phyloP scores from a whole-genome alignment of 768 basidiomycete species.

The Polyporus arcularius region DNA sequence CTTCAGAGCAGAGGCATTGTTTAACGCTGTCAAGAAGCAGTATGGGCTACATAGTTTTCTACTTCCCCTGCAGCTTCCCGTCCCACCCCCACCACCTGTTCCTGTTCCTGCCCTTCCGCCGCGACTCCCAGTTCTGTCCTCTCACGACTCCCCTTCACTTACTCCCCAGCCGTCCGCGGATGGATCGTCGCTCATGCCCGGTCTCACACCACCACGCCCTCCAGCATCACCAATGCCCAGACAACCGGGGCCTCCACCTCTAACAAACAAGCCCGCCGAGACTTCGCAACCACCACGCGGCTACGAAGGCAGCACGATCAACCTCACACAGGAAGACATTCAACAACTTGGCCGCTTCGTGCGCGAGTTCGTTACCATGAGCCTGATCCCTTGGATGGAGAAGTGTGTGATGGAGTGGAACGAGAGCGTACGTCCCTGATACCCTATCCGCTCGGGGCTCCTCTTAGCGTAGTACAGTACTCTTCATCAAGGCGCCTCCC shows the following conservation, averaged over 20 bases:
- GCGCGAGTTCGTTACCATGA: conserved; percentile 87
- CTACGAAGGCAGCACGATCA: conserved; percentile 36
- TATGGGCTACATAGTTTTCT: conserved; percentile 78
- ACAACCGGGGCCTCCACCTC: conserved; percentile 11
- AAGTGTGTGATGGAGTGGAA: conserved; percentile 93
- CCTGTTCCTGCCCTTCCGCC: conserved; percentile 67
- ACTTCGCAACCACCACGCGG: not conserved
- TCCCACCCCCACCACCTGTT: conserved; percentile 59
- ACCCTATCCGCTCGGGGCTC: not conserved
- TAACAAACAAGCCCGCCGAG: conserved; percentile 3
- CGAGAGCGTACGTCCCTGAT: conserved; percentile 56
- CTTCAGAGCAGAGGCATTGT: conserved; percentile 70
- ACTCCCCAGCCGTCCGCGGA: conserved; percentile 19
- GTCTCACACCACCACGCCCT: conserved; percentile 15
- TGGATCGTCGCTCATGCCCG: not conserved
- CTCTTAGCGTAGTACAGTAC: conserved; percentile 42
- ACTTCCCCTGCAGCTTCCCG: conserved; percentile 61
- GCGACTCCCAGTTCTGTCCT: conserved; percentile 58
- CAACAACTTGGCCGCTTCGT: conserved; percentile 75
- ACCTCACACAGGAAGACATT: conserved; percentile 71
- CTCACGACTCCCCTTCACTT: conserved; percentile 34
- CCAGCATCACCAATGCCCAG: conserved; percentile 23
- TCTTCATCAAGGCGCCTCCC: conserved; percentile 77
- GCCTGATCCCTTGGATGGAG: conserved; percentile 96
- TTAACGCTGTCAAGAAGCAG: conserved; percentile 88